These are phyloP conservation scores for Bruguiera hainesii DNA, from an alignment of 441 rosid species.

Conservation along the genomic window DNA sequence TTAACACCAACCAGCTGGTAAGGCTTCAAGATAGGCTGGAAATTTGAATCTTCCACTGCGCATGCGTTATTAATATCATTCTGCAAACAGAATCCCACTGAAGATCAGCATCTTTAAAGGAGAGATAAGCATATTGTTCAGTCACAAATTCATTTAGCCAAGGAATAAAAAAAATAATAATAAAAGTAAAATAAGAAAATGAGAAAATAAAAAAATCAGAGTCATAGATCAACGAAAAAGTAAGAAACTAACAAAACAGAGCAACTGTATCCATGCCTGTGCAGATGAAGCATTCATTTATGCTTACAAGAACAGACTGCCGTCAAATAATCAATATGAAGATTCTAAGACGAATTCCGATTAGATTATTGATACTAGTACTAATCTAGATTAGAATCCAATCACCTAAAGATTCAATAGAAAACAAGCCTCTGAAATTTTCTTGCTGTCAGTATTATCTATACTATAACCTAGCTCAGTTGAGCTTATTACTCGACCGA, in stretches of 20 bases:
- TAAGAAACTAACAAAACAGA: neutral
- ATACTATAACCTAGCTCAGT: neutral
- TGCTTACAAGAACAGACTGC: constrained; percentile 8
- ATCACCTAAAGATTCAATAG: no score
- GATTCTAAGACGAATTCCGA: constrained; percentile 7
- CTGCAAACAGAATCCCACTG: constrained; percentile 34
- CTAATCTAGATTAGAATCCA: no score
- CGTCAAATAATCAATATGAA: constrained; percentile 16
- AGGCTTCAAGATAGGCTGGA: constrained; percentile 89
- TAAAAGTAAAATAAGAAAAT: no score
- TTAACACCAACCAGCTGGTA: constrained; percentile 95
- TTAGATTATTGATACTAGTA: neutral
- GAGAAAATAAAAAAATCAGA: no score
- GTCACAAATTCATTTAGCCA: no score
- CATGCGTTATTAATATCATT: constrained; percentile 82
- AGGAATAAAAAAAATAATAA: no score
- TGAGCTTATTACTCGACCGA: neutral
- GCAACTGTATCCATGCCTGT: constrained; percentile 3
- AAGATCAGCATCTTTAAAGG: neutral
- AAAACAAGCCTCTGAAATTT: no score
- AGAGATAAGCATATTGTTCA: neutral
- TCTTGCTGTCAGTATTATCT: no score
- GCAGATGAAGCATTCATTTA: constrained; percentile 4
- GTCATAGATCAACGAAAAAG: no score
- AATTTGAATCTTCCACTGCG: constrained; percentile 61